Evolutionary conservation across 768 basidiomycete species (phyloP).

Genomic region (Russula earlei): DNA sequence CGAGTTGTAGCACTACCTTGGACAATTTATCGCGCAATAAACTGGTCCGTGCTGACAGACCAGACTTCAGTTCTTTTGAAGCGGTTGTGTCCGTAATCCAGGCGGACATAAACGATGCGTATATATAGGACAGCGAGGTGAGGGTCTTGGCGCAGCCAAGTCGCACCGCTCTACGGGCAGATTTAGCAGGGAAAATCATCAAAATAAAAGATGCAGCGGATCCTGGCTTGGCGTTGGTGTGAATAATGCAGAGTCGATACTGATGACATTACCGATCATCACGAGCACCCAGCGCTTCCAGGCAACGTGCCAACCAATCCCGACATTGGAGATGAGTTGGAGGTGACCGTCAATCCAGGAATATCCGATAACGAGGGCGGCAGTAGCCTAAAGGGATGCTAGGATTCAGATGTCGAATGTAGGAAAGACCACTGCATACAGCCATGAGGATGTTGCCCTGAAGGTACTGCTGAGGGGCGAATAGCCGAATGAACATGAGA

Average conservation of each 20-base stretch:
- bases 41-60: slow-evolving; percentile 21
- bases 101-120: slow-evolving; percentile 33
- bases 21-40: slow-evolving; percentile 27
- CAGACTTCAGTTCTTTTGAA: slow-evolving; percentile 12
- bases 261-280: slow-evolving; percentile 34
- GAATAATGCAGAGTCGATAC: background rate
- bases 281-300: slow-evolving; percentile 46
- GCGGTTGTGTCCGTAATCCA: slow-evolving; percentile 29
- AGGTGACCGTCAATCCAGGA: slow-evolving; percentile 49
- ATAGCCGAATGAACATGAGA: slow-evolving; percentile 41
- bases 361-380: slow-evolving; percentile 43
- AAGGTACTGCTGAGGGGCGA: slow-evolving; percentile 33
- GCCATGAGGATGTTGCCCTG: slow-evolving; percentile 30
- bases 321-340: slow-evolving; percentile 36
- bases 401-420: background rate
- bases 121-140: slow-evolving; percentile 33
- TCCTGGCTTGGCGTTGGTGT: slow-evolving; percentile 25
- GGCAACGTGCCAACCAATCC: slow-evolving; percentile 42
- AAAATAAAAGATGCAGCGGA: slow-evolving; percentile 42
- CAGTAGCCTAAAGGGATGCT: slow-evolving; percentile 28
- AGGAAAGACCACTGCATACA: slow-evolving; percentile 26
- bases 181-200: slow-evolving; percentile 45
- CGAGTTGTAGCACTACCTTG: slow-evolving; percentile 27
- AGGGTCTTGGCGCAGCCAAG: slow-evolving; percentile 34
- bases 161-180: slow-evolving; percentile 40